Percentiles rank a stretch among this genome's conserved stretches.
Conservation (phyloP, 2,329 filamentous ascomycete genomes). For the Fusarium sp. region DNA sequence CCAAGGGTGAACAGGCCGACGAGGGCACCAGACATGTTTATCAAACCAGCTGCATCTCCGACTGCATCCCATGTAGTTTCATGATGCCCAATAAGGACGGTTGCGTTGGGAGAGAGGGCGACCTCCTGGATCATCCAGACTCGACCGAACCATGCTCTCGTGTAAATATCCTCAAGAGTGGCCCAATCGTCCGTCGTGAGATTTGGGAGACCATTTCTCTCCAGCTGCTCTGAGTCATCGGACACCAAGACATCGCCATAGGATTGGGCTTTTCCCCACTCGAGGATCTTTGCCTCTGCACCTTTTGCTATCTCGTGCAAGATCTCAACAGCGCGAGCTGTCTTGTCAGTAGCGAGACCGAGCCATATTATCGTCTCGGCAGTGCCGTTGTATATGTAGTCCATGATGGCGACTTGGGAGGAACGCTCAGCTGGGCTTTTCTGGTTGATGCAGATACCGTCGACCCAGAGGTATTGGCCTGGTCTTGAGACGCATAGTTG, state of each 20-base stretch:
- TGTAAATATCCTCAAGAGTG: constrained; percentile 35
- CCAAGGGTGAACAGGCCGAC: constrained; percentile 29
- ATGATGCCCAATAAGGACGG: constrained; percentile 43
- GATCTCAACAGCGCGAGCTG: constrained; percentile 24
- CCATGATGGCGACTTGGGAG: constrained; percentile 45
- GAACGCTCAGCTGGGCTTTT: constrained; percentile 32
- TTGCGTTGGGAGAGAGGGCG: constrained; percentile 39
- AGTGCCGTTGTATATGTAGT: constrained; percentile 39
- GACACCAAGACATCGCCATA: constrained; percentile 39
- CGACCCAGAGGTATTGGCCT: constrained; percentile 43
- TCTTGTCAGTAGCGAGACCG: constrained; percentile 25
- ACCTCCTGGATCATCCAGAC: constrained; percentile 53
- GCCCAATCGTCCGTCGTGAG: constrained; percentile 35
- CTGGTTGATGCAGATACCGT: constrained; percentile 49
- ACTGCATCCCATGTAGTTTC: constrained; percentile 37
- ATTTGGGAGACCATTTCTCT: constrained; percentile 38
- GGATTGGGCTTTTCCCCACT: constrained; percentile 27
- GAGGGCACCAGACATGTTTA: constrained; percentile 34
- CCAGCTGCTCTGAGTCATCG: constrained; percentile 29
- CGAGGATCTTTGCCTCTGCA: constrained; percentile 35
- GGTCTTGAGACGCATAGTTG: constrained; percentile 30
- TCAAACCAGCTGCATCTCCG: constrained; percentile 32
- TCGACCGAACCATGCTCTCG: constrained; percentile 48
- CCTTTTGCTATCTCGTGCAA: constrained; percentile 16
- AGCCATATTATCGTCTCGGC: constrained; percentile 46